Percentiles rank a stretch among this genome's conserved stretches.
phyloP scores from a whole-genome alignment of 306 rosid species.

The Acacia acuminata region DNA sequence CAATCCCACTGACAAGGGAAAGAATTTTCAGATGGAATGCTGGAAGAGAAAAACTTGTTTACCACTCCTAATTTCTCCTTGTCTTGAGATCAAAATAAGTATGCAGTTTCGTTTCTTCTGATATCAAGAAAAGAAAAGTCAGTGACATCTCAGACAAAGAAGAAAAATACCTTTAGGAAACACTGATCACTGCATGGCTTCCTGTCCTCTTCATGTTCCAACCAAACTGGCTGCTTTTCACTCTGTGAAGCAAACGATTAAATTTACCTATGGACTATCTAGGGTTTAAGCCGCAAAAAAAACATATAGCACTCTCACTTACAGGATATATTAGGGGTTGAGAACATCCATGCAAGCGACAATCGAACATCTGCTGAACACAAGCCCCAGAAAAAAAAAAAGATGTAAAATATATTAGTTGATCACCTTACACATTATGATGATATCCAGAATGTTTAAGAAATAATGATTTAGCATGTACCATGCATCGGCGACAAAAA shows the following conservation, averaged over 20 bases:
- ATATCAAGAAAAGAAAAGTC: slow-evolving; percentile 25
- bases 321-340: slow-evolving; percentile 78
- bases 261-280: slow-evolving; percentile 34
- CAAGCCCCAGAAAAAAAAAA: slow-evolving; percentile 42
- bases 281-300: slow-evolving; percentile 6
- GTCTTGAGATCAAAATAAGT: slow-evolving; percentile 20
- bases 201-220: slow-evolving; percentile 66
- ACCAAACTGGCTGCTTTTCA: slow-evolving; percentile 76
- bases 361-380: slow-evolving; percentile 83
- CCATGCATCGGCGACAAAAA: slow-evolving; percentile 97
- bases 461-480: slow-evolving; percentile 39
- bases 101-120: slow-evolving; percentile 6
- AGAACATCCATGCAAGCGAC: slow-evolving; percentile 94
- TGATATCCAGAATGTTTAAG: slow-evolving; percentile 24
- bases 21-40: slow-evolving; percentile 20
- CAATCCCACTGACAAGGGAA: slow-evolving; percentile 12
- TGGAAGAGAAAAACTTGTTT: background rate
- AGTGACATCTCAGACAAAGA: slow-evolving; percentile 23
- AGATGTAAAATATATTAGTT: slow-evolving; percentile 13
- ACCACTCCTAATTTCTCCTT: slow-evolving; percentile 1
- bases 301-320: slow-evolving; percentile 42
- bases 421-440: slow-evolving; percentile 19
- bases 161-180: slow-evolving; percentile 71
- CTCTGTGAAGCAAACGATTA: slow-evolving; percentile 58
- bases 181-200: slow-evolving; percentile 89